Conservation (phyloP, 2,329 filamentous ascomycete genomes). For the Colletotrichum cordylinicola region DNA sequence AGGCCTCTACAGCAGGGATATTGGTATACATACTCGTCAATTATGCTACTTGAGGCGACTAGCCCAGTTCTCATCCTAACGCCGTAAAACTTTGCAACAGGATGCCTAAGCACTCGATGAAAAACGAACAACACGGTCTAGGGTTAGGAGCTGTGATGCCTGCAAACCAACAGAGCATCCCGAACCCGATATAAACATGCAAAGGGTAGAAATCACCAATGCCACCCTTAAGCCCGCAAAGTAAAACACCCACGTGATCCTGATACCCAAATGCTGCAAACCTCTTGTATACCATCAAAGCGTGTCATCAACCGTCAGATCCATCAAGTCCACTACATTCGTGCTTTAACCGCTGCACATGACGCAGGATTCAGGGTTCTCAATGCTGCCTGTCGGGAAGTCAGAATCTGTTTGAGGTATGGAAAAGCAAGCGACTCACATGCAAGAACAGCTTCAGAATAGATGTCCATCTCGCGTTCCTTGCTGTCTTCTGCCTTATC, state of each 20-base stretch:
- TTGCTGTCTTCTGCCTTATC: conserved; percentile 75
- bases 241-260: neutral
- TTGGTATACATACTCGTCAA: neutral
- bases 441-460: conserved; percentile 87
- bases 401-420: conserved; percentile 31
- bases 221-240: conserved; percentile 11
- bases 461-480: conserved; percentile 88
- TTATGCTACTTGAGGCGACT: neutral
- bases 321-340: neutral
- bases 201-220: conserved; percentile 1
- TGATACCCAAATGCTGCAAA: conserved; percentile 5
- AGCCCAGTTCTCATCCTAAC: neutral
- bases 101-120: neutral
- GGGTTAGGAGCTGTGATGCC: neutral
- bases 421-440: conserved; percentile 62
- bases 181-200: neutral
- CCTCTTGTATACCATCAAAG: conserved; percentile 15
- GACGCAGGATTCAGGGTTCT: conserved; percentile 91
- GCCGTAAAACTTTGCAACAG: neutral
- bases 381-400: conserved; percentile 76
- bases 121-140: neutral
- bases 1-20: neutral
- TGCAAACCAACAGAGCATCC: neutral
- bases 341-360: conserved; percentile 90
- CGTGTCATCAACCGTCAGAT: conserved; percentile 23